Evolutionary conservation across 306 rosid species (phyloP).

Genomic region (Sicyos edulis): DNA sequence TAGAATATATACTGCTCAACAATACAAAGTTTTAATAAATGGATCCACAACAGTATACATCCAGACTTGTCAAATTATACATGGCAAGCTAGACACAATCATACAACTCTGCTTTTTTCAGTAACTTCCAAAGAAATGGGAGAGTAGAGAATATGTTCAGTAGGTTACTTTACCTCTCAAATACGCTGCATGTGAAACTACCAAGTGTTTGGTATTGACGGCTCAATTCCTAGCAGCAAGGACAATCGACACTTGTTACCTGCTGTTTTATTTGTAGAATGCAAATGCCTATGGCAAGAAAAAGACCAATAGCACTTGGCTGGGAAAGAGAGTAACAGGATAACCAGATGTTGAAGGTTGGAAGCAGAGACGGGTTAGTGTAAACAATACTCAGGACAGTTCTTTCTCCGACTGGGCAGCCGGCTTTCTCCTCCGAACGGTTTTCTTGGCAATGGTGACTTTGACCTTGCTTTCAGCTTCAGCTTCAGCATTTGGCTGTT

Average conservation of each 20-base stretch:
- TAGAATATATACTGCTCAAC: neutral
- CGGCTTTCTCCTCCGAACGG: too few species aligned
- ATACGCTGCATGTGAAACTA: neutral
- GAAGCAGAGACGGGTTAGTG: too few species aligned
- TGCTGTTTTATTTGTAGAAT: neutral
- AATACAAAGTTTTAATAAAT: constrained; percentile 1
- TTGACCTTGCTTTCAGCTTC: too few species aligned
- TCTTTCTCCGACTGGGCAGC: too few species aligned
- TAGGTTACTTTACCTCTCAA: constrained; percentile 5
- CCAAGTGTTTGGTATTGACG: neutral
- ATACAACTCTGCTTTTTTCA: constrained; percentile 7
- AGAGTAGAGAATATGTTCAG: neutral
- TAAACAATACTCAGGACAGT: too few species aligned
- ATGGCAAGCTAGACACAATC: constrained; percentile 1
- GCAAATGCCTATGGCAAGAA: constrained; percentile 5
- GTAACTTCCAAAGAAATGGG: neutral
- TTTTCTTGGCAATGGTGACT: too few species aligned
- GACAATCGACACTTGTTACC: neutral
- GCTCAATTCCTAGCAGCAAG: neutral
- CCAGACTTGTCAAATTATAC: neutral
- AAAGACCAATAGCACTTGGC: neutral
- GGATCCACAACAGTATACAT: neutral
- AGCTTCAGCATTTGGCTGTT: too few species aligned
- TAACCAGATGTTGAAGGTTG: too few species aligned
- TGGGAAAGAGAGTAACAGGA: too few species aligned